Base-by-base conservation (phyloP, 2,329 filamentous ascomycete species). In the Fusarium zealandicum region DNA sequence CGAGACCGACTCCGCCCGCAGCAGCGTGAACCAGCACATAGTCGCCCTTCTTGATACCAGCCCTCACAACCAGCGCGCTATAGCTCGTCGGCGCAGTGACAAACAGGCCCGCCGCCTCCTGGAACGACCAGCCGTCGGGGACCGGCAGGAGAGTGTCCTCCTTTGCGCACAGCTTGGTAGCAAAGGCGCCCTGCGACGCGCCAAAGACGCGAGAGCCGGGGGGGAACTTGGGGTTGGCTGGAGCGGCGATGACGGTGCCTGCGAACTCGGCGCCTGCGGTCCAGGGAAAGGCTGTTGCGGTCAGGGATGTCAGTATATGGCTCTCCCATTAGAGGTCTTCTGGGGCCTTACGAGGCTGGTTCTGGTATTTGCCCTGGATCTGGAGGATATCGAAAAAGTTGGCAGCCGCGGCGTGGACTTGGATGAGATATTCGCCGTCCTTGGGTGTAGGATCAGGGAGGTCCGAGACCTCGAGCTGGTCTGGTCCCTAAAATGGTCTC, bases 301-400 rank as follows among this genome's bases (percentile, higher is more conserved):
- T 51, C 4, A 45, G 13, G 3, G 3, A 10, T 2, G 5, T 60
- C 6, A 54, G 14, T 6, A 3, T 6, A 5, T 22, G 28, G 10
- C 8, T n/a, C 16, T 14, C 18, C 2, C 5, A 3, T 3, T n/a
- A 13, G 55, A 16, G 13, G 22, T 10, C 10, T 9, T 36, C 13
- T 12, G 45, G 18, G 28, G 13, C 58, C 77, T 25, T 73, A 84
- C 82, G 86, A 0, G 92, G 92, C 68, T 97, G 93, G 71, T 91
- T 83, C 72, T 98, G 93, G 76, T 98, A 98, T 83, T 96, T 96
- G 51, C 93, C 93, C 70, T 92, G 89, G 70, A 97, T 92, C 72
- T 98, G 93, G 48, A 98, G 85, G 52, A 96, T 89, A 73, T 98
- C 93, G 79, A 97, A 98, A 83, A 98, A 98, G 78, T 98, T 98